Evolutionary conservation across 2,329 filamentous ascomycete species (phyloP).

Genomic region (Cladobotryum protrusum): DNA sequence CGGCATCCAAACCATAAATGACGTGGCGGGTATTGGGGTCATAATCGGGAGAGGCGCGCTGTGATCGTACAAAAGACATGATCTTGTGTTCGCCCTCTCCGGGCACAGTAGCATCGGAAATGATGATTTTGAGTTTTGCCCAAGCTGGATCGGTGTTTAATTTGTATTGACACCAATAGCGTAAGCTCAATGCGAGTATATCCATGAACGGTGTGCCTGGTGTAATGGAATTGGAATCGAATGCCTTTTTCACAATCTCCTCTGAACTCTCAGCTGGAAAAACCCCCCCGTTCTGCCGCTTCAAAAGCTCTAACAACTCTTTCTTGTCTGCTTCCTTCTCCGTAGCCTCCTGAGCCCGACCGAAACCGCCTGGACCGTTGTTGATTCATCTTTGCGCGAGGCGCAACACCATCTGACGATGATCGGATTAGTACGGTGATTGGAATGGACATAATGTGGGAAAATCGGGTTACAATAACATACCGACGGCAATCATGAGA

Average conservation of each 20-base stretch:
- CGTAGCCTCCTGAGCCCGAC: conserved; percentile 84
- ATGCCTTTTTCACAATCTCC: conserved; percentile 74
- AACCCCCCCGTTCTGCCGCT: conserved; percentile 65
- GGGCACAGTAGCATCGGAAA: conserved; percentile 95
- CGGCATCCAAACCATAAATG: conserved; percentile 95
- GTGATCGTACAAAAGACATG: conserved; percentile 95
- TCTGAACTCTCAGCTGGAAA: conserved; percentile 56
- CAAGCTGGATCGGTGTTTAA: conserved; percentile 94
- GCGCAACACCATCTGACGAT: conserved; percentile 81
- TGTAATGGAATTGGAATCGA: conserved; percentile 83
- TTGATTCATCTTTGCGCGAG: conserved; percentile 99
- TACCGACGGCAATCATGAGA: conserved; percentile 94
- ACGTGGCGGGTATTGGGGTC: conserved; percentile 97
- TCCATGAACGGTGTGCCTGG: conserved; percentile 99
- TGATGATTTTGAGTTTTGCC: conserved; percentile 95
- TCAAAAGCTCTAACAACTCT: conserved; percentile 78
- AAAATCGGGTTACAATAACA: conserved; percentile 25
- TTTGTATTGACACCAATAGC: conserved; percentile 98
- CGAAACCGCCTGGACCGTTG: conserved; percentile 94
- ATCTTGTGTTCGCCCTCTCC: conserved; percentile 99
- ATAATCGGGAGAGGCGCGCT: conserved; percentile 82
- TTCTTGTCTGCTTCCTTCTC: conserved; percentile 90
- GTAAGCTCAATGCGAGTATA: conserved; percentile 78
- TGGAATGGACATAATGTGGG: background rate
- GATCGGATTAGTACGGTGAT: background rate